Evolutionary conservation across 768 basidiomycete species (phyloP).

Genomic region (Phlebiopsis gigantea): DNA sequence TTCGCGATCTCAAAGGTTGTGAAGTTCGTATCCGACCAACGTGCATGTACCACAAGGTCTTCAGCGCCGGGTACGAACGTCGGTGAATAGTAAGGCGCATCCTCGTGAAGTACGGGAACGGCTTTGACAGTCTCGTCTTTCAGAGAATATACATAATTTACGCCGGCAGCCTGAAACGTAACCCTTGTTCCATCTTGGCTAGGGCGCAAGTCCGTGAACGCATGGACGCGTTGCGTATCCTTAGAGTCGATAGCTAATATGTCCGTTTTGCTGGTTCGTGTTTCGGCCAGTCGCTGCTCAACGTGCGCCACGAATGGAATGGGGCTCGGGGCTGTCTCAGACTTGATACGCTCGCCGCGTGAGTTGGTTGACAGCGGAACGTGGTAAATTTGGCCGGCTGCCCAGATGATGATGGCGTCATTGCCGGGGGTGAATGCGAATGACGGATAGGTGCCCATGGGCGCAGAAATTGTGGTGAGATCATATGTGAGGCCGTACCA

Average conservation of each 20-base stretch:
- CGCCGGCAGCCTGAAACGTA: constrained; percentile 66
- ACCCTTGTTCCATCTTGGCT: constrained; percentile 49
- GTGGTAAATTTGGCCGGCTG: constrained; percentile 61
- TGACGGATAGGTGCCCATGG: constrained; percentile 78
- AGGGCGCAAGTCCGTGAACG: constrained; percentile 57
- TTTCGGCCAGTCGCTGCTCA: constrained; percentile 60
- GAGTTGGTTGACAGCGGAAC: constrained; percentile 51
- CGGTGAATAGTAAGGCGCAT: constrained; percentile 57
- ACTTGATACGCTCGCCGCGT: constrained; percentile 45
- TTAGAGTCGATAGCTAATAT: constrained; percentile 49
- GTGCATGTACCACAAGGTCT: constrained; percentile 54
- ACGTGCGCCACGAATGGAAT: constrained; percentile 61
- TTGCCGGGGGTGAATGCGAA: constrained; percentile 63
- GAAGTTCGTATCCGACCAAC: constrained; percentile 63
- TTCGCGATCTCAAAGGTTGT: constrained; percentile 64
- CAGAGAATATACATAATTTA: constrained; percentile 45
- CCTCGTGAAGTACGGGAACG: constrained; percentile 43
- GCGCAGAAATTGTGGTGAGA: constrained; percentile 55
- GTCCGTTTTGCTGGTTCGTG: constrained; percentile 42
- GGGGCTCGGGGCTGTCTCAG: constrained; percentile 34
- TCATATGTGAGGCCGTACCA: constrained; percentile 73
- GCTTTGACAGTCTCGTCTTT: constrained; percentile 20
- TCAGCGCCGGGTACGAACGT: constrained; percentile 50
- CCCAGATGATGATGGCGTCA: constrained; percentile 66
- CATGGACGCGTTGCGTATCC: constrained; percentile 49